These are phyloP conservation scores for Hippophae tibetana DNA, from an alignment of 306 rosid genomes.

Conservation along the genomic window DNA sequence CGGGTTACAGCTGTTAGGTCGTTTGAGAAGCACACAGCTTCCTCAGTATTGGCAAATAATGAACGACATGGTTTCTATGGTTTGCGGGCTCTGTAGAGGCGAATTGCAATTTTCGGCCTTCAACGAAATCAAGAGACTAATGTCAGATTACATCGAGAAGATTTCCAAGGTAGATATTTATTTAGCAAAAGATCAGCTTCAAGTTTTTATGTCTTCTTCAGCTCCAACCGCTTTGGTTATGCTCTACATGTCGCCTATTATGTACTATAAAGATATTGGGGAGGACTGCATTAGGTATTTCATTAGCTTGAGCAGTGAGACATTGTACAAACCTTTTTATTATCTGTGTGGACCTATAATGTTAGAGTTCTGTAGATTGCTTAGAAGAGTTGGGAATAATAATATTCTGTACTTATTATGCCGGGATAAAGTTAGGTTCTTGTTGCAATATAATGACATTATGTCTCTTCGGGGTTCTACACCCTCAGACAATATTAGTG, in stretches of 20 bases:
- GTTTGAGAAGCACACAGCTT: constrained; percentile 42
- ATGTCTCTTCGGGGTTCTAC: constrained; percentile 3
- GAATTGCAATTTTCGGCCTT: constrained; percentile 22
- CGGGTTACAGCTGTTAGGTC: constrained; percentile 47
- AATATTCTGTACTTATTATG: constrained; percentile 45
- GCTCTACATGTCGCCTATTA: constrained; percentile 41
- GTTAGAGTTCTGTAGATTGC: constrained; percentile 59
- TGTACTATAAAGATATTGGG: constrained; percentile 30
- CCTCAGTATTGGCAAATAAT: constrained; percentile 39
- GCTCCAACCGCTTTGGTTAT: constrained; percentile 40
- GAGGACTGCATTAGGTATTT: constrained; percentile 37
- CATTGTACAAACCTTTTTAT: constrained; percentile 21
- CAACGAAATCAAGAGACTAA: constrained; percentile 26
- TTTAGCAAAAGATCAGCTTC: constrained; percentile 36
- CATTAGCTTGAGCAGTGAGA: constrained; percentile 17
- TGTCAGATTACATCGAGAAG: constrained; percentile 20
- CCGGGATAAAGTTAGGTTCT: constrained; percentile 33
- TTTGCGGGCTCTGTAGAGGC: constrained; percentile 41
- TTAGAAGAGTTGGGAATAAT: constrained; percentile 33
- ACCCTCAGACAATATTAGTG: constrained; percentile 13
- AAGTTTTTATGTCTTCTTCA: constrained; percentile 39
- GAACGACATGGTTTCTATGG: constrained; percentile 26
- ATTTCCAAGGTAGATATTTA: constrained; percentile 19
- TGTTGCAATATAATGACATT: constrained; percentile 29
- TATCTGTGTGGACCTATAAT: constrained; percentile 29